These are phyloP conservation scores for Plasmodium cynomolgi DNA, from an alignment of 169 alveolate genomes.

Conservation along the genomic window DNA sequence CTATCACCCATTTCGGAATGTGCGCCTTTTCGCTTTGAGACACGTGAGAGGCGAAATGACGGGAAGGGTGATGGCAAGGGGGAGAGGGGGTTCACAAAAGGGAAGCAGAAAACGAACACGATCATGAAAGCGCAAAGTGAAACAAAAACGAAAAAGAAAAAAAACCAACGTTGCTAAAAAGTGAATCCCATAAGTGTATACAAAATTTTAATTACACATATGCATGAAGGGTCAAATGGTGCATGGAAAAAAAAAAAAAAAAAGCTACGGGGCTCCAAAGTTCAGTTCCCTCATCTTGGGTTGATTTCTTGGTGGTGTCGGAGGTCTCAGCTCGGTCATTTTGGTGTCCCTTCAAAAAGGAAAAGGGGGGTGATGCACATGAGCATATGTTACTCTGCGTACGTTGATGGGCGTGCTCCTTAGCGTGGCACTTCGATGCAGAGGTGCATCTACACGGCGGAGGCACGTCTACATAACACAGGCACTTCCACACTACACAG, in stretches of 20 bases:
- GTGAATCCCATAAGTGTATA: not conserved
- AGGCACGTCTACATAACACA: not conserved
- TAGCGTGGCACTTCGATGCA: not conserved
- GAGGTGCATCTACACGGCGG: not conserved
- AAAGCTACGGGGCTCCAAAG: conserved; percentile 80
- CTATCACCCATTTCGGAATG: not conserved
- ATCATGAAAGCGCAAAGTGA: not conserved
- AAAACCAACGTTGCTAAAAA: not conserved
- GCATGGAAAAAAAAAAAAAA: conserved; percentile 11
- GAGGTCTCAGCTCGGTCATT: conserved; percentile 87
- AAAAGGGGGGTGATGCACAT: not conserved
- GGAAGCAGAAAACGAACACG: not conserved
- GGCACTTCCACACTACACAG: too few species aligned
- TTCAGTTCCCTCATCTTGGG: conserved; percentile 82
- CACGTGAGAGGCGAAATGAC: not conserved
- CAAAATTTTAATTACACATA: conserved; percentile 13
- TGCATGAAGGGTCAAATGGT: not conserved
- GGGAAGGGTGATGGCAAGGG: not conserved
- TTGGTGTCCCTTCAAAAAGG: conserved; percentile 82
- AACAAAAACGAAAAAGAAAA: not conserved
- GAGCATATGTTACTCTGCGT: not conserved
- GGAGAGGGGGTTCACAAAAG: not conserved
- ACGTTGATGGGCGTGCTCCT: not conserved
- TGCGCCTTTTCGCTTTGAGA: not conserved
- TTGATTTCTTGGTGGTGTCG: conserved; percentile 87